Evolutionary conservation across 495 filamentous ascomycete genomes (phyloP).

Genomic region (Aspergillus carlsbadensis): DNA sequence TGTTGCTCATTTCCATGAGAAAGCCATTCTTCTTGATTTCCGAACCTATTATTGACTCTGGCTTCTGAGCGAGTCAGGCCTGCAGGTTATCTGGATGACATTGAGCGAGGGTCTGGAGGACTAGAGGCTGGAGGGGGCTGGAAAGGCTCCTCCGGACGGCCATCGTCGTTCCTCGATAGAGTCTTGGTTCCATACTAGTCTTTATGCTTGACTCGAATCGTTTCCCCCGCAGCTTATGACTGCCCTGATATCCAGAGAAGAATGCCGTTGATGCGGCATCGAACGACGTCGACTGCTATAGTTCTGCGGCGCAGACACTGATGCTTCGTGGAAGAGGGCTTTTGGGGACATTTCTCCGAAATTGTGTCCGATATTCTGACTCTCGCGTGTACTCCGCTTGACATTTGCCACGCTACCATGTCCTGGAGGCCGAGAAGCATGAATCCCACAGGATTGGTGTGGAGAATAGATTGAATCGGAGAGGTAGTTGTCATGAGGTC

Average conservation of each 20-base stretch:
- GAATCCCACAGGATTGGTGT: not conserved
- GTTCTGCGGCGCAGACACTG: not conserved
- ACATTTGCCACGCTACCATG: not conserved
- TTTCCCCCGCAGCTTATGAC: not conserved
- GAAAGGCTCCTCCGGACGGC: too few species aligned
- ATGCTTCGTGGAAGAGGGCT: not conserved
- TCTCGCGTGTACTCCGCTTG: not conserved
- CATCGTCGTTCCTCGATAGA: not conserved
- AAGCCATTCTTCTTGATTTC: not conserved
- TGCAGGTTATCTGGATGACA: not conserved
- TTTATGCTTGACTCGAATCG: not conserved
- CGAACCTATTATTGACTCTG: not conserved
- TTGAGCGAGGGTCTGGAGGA: too few species aligned
- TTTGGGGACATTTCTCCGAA: not conserved
- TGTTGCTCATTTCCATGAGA: not conserved
- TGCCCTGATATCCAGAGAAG: not conserved
- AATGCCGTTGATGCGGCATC: not conserved
- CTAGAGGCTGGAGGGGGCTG: too few species aligned
- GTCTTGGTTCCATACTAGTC: not conserved
- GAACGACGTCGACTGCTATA: not conserved
- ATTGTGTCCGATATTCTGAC: not conserved
- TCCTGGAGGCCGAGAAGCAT: not conserved
- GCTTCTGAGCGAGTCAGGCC: not conserved
- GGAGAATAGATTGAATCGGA: not conserved
- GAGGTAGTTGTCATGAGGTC: not conserved